Conservation (phyloP, 78 protist genomes). For the Speleostelium caveatum region DNA sequence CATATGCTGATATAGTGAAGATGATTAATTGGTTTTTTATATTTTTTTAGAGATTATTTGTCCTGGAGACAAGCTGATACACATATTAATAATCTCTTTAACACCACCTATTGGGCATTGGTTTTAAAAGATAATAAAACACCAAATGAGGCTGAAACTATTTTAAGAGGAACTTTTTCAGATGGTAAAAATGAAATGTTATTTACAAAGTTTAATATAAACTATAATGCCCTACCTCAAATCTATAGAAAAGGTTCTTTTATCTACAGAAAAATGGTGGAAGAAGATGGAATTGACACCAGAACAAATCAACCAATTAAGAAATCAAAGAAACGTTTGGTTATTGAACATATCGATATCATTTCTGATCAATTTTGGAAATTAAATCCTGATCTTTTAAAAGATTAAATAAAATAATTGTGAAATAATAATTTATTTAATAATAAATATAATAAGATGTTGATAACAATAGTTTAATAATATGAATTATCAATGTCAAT, state of each 20-base stretch:
- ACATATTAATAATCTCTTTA: conserved; percentile 94
- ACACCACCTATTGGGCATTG: conserved; percentile 92
- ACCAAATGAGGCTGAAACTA: conserved; percentile 78
- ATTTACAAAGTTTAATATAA: conserved; percentile 84
- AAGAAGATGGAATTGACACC: conserved; percentile 10
- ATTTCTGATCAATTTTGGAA: conserved; percentile 84
- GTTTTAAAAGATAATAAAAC: conserved; percentile 81
- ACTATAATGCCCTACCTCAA: conserved; percentile 84
- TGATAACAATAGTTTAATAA: too few relatives aligned
- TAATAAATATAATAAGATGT: neutral
- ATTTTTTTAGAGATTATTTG: conserved; percentile 35
- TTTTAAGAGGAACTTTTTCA: conserved; percentile 75
- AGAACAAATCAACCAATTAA: conserved; percentile 2
- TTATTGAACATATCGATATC: conserved; percentile 68
- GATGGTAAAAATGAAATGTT: conserved; percentile 92
- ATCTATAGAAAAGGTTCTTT: conserved; percentile 91
- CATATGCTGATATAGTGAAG: conserved; percentile 93
- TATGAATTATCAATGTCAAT: too few relatives aligned
- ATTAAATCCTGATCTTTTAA: conserved; percentile 73
- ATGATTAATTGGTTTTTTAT: too few relatives aligned
- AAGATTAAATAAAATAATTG: neutral
- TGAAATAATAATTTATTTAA: too few relatives aligned
- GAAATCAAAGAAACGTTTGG: conserved; percentile 66
- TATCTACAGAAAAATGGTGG: conserved; percentile 36
- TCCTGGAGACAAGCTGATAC: conserved; percentile 83